Conservation (phyloP, 1,139 yeast species). For the Debaryomyces subglobosus region DNA sequence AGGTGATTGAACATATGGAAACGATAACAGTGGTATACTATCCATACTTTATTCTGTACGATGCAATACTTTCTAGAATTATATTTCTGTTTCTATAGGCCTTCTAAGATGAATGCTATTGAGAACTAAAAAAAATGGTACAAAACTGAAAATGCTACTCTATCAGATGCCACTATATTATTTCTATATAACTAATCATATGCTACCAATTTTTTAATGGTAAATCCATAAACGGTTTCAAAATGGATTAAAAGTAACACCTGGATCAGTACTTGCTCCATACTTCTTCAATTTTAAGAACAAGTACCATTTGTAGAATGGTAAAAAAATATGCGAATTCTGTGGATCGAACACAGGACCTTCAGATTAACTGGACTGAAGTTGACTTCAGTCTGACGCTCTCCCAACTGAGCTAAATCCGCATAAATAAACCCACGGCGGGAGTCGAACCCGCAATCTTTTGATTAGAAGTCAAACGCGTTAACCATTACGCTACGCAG, state of each 20-base stretch:
- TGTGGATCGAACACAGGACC: conserved; percentile 63
- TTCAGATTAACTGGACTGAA: conserved; percentile 60
- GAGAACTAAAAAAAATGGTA: background rate
- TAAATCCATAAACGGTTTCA: too few relatives aligned
- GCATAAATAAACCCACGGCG: conserved; percentile 32
- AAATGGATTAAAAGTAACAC: too few relatives aligned
- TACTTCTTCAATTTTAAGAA: too few relatives aligned
- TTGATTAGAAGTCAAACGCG: conserved; percentile 23
- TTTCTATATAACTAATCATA: background rate
- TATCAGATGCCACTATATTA: background rate
- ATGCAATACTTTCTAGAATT: background rate
- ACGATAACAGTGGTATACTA: conserved; percentile 19
- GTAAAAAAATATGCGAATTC: conserved; percentile 12
- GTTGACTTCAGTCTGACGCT: conserved; percentile 81
- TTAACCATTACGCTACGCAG: conserved; percentile 22
- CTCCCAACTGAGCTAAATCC: conserved; percentile 88
- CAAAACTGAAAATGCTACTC: background rate
- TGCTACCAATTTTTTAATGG: too few relatives aligned
- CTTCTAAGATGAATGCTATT: background rate
- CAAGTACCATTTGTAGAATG: too few relatives aligned
- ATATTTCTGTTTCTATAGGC: background rate
- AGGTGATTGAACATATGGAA: conserved; percentile 28
- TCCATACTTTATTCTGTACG: conserved; percentile 8
- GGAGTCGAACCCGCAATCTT: conserved; percentile 23
- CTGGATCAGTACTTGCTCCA: too few relatives aligned